Conservation (phyloP, 2,329 filamentous ascomycete genomes). For the Zelopaecilomyces penicillatus region DNA sequence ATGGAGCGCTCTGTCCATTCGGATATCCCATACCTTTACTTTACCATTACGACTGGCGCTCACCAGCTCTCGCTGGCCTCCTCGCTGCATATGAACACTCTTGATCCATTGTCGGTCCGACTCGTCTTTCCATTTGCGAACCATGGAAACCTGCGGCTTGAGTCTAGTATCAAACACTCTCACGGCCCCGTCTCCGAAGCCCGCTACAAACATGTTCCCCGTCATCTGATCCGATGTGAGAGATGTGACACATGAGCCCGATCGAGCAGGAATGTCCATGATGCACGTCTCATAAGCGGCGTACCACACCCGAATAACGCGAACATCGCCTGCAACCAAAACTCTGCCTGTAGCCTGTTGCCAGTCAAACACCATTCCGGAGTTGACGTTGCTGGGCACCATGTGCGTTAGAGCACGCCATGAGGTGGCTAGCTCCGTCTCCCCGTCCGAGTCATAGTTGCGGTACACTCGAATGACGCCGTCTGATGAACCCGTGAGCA, state of each 20-base stretch:
- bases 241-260: constrained; percentile 90
- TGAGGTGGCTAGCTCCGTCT: constrained; percentile 77
- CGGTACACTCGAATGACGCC: constrained; percentile 90
- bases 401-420: constrained; percentile 92
- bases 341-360: constrained; percentile 94
- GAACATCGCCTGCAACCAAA: constrained; percentile 91
- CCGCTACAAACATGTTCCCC: constrained; percentile 89
- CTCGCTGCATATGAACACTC: constrained; percentile 92
- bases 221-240: constrained; percentile 97
- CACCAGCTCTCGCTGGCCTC: constrained; percentile 83
- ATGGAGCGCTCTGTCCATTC: constrained; percentile 70
- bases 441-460: constrained; percentile 71
- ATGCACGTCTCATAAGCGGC: constrained; percentile 87
- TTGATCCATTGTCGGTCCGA: constrained; percentile 81
- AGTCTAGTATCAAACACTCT: constrained; percentile 87
- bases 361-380: constrained; percentile 96
- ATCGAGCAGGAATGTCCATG: constrained; percentile 88
- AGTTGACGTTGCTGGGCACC: constrained; percentile 87
- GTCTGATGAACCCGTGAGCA: constrained; percentile 93
- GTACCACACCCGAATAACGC: constrained; percentile 94
- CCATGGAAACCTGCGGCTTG: constrained; percentile 81
- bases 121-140: constrained; percentile 94
- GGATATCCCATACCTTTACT: constrained; percentile 92
- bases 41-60: constrained; percentile 88
- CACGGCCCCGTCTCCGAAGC: constrained; percentile 91